Conservation (phyloP, 371 early-diverging fungal species). For the Fennellomyces sp. region DNA sequence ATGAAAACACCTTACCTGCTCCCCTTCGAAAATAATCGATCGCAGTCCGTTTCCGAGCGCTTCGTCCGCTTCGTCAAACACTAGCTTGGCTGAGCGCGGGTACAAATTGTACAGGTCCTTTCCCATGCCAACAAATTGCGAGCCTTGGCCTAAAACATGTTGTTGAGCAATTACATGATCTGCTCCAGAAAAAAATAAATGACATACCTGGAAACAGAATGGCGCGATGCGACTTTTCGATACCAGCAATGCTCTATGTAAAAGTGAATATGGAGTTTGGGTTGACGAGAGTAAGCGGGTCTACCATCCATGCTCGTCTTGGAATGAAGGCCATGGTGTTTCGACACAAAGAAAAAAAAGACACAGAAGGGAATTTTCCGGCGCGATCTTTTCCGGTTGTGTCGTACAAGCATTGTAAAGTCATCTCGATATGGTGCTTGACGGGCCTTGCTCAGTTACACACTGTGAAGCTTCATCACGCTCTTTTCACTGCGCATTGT, state of each 20-base stretch:
- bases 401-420: not conserved
- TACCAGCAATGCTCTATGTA: slow-evolving; percentile 51
- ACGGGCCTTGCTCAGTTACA: too few relatives aligned
- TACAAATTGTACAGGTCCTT: slow-evolving; percentile 84
- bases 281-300: too few relatives aligned
- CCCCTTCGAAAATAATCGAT: slow-evolving; percentile 86
- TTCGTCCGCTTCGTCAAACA: slow-evolving; percentile 91
- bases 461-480: too few relatives aligned
- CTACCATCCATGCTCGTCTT: slow-evolving; percentile 19
- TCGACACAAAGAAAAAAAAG: not conserved
- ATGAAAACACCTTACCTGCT: slow-evolving; percentile 46
- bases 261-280: not conserved
- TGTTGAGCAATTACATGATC: not conserved
- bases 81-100: slow-evolving; percentile 69
- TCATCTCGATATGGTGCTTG: too few relatives aligned
- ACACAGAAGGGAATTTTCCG: not conserved
- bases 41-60: slow-evolving; percentile 71
- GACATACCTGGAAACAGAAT: slow-evolving; percentile 56
- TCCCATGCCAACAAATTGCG: slow-evolving; percentile 94
- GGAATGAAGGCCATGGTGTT: slow-evolving; percentile 1
- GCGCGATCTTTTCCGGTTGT: not conserved
- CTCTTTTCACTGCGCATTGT: too few relatives aligned
- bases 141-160: slow-evolving; percentile 73
- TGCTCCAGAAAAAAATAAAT: not conserved
- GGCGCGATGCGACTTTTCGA: slow-evolving; percentile 55